phyloP scores from a whole-genome alignment of 108 stramenopile species.

The Skeletonema tropicum region DNA sequence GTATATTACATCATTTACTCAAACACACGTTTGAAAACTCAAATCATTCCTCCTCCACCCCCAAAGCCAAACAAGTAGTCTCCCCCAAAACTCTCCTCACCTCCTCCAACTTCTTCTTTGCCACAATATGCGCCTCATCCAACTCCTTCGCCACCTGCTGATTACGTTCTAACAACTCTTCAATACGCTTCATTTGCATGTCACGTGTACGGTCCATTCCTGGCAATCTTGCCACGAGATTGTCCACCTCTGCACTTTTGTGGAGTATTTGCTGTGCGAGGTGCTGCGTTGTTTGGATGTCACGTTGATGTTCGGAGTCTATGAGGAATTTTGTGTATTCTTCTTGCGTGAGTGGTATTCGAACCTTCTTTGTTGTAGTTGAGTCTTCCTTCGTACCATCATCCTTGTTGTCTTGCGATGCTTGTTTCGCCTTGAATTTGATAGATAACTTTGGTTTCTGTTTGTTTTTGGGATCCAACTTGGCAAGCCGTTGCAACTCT shows the following conservation, averaged over 20 bases:
- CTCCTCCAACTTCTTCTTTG: slow-evolving; percentile 53
- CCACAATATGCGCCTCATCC: slow-evolving; percentile 54
- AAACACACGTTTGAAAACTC: not conserved
- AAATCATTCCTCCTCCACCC: slow-evolving; percentile 60
- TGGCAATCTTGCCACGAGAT: slow-evolving; percentile 64
- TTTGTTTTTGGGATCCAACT: slow-evolving; percentile 28
- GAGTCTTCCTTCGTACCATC: slow-evolving; percentile 17
- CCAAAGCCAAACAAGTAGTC: slow-evolving; percentile 71
- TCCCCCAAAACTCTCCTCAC: slow-evolving; percentile 64
- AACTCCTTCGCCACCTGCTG: slow-evolving; percentile 52
- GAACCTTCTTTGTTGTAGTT: slow-evolving; percentile 3
- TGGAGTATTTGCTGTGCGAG: slow-evolving; percentile 68
- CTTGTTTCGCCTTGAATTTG: slow-evolving; percentile 31
- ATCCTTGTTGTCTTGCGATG: slow-evolving; percentile 16
- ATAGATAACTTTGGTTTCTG: slow-evolving; percentile 41
- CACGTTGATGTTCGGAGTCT: slow-evolving; percentile 63
- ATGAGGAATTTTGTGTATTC: slow-evolving; percentile 63
- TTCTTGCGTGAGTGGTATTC: slow-evolving; percentile 54
- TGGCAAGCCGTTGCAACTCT: slow-evolving; percentile 32
- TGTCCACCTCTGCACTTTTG: slow-evolving; percentile 75
- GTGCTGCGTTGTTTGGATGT: slow-evolving; percentile 54
- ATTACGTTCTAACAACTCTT: slow-evolving; percentile 66
- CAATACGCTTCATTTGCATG: slow-evolving; percentile 74
- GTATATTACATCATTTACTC: too few species aligned
- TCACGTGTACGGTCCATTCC: slow-evolving; percentile 75